Percentiles rank a stretch among this genome's conserved stretches.
Conservation (phyloP, 768 basidiomycete species). For the Kwoniella pini region DNA sequence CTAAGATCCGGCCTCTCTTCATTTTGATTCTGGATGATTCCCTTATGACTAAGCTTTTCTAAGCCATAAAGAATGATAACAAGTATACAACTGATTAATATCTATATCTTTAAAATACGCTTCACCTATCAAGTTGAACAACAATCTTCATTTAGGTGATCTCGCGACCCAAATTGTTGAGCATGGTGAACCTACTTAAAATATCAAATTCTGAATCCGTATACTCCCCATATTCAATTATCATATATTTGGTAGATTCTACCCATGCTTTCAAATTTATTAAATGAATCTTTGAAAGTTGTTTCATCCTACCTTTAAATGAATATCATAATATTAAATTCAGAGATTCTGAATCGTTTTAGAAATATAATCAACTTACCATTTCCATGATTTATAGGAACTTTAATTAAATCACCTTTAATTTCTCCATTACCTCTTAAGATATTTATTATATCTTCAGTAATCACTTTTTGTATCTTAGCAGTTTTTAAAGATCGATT, state of each 20-base stretch:
- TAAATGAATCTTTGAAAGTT: not conserved
- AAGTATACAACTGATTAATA: conserved; percentile 1
- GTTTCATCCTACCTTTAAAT: not conserved
- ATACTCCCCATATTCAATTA: not conserved
- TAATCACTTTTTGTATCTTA: not conserved
- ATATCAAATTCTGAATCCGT: conserved; percentile 2
- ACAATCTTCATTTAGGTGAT: no score
- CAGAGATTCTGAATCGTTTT: no score
- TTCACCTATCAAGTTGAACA: not conserved
- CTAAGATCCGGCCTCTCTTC: no score
- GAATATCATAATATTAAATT: not conserved
- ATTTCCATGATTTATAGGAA: not conserved
- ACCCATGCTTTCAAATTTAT: conserved; percentile 5
- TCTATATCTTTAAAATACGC: not conserved
- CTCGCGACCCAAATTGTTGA: no score
- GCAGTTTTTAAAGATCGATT: not conserved
- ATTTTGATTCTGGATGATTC: no score
- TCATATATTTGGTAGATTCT: conserved; percentile 1
- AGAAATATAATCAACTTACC: not conserved
- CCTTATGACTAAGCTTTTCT: not conserved
- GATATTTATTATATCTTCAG: not conserved
- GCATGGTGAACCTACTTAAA: conserved; percentile 3
- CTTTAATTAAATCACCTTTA: conserved; percentile 12
- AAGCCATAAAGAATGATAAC: conserved; percentile 7
- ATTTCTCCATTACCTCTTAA: not conserved